phyloP scores from a whole-genome alignment of 306 rosid species.

The Oemleria cerasiformis region DNA sequence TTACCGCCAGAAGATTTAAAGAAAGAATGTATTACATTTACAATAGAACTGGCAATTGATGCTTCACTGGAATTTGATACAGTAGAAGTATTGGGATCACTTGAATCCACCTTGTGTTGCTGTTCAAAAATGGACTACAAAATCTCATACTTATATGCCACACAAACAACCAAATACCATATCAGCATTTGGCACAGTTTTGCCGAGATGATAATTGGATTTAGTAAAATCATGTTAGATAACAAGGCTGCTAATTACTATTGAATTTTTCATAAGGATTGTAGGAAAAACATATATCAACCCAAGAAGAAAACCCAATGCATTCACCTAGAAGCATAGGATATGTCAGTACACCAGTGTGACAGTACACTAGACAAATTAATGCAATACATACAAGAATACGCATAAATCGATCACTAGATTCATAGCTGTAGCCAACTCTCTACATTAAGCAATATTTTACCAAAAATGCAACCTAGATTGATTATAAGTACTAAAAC shows the following conservation, averaged over 20 bases:
- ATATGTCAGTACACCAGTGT: no score
- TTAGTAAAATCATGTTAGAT: neutral
- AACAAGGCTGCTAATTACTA: neutral
- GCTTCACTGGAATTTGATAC: no score
- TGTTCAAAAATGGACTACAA: conserved; percentile 29
- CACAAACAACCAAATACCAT: neutral
- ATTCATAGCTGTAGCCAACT: no score
- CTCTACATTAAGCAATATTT: no score
- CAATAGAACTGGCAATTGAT: conserved; percentile 20
- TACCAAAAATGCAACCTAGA: no score
- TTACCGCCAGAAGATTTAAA: neutral
- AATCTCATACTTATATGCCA: neutral
- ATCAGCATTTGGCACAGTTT: neutral
- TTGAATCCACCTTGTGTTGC: conserved; percentile 10
- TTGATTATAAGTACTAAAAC: no score
- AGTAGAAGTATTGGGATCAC: conserved; percentile 18
- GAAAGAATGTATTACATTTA: conserved; percentile 23
- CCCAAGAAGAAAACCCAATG: no score
- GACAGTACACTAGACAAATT: no score
- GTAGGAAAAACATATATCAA: neutral
- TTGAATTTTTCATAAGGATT: no score
- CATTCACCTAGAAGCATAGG: no score
- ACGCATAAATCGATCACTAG: no score
- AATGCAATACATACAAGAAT: no score
- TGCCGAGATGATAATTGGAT: neutral